Base-by-base conservation (phyloP, 495 filamentous ascomycete species). In the Trichoderma virens region DNA sequence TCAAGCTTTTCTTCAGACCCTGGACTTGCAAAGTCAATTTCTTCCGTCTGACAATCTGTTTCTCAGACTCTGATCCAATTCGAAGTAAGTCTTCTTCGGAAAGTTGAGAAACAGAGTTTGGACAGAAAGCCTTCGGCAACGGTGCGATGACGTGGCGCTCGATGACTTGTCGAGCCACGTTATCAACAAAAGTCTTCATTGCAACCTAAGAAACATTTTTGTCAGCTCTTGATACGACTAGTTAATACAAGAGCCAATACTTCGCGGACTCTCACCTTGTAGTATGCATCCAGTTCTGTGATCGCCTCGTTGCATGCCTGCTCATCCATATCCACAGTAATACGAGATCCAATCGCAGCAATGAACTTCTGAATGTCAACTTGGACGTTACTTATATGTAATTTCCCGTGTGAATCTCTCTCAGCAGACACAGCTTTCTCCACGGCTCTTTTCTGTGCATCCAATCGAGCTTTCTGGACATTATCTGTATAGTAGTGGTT, bases 151-250 rank as follows among this genome's bases (percentile, higher is more conserved):
- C 28, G 47, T 76, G 68, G 45, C 75, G 73, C 43, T 78, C 74
- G 43, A 78, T 71, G 11, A 78, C 76, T 65, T 77, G 75, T 0
- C 73, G 70, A 34, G 67, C 72, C 0, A 77, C 71, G 62, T 77
- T 77, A 38, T 79, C 75, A 6, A 79, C 72, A 43, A 78, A 79
- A 14, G 70, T 75, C 45, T 76, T 75, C 69, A 70, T 67, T 0
- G 75, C 74, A 56, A 76, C 71, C 76, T 77, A 32, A 27, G 31
- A 39, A 9, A 35, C 34, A 11, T 56, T n/a, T 35, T n/a, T 47
- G 59, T 61, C 35, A 61, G 59, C 4, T 35, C 31, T 1, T 18
- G 7, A 4, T 8, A 9, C 11, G 13, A 18, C 16, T 5, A 20
- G 23, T 23, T 5, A 27, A 38, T 20, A 20, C 13, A n/a, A n/a